phyloP scores from a whole-genome alignment of 2,329 filamentous ascomycete species.

The Claviceps pazoutovae region DNA sequence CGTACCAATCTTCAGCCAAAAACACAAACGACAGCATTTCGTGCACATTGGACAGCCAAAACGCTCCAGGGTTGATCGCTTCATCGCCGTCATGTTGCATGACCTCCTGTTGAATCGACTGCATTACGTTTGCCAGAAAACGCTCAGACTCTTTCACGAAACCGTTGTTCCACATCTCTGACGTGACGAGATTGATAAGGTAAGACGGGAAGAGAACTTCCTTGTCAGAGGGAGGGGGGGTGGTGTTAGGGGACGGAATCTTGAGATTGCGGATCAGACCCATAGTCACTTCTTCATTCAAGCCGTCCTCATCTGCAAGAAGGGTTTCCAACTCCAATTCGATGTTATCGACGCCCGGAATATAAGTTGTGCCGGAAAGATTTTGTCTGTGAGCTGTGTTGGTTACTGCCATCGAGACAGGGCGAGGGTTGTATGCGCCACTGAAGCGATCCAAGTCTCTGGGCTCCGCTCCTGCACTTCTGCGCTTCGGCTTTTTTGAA shows the following conservation, averaged over 20 bases:
- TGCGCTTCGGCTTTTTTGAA: constrained; percentile 90
- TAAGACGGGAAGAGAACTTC: constrained; percentile 98
- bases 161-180: constrained; percentile 99
- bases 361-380: constrained; percentile 61
- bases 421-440: constrained; percentile 81
- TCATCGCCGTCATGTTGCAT: constrained; percentile 98
- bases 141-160: constrained; percentile 99
- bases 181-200: constrained; percentile 96
- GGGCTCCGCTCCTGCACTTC: constrained; percentile 78
- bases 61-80: constrained; percentile 89
- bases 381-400: constrained; percentile 54
- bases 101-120: constrained; percentile 97
- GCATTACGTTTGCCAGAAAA: constrained; percentile 98
- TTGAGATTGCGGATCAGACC: constrained; percentile 92
- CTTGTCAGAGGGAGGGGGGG: constrained; percentile 87
- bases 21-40: constrained; percentile 99
- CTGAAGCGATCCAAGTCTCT: constrained; percentile 84
- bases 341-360: constrained; percentile 73
- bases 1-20: constrained; percentile 98
- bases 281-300: constrained; percentile 95
- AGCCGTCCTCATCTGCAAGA: constrained; percentile 83
- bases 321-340: constrained; percentile 90
- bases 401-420: constrained; percentile 86
- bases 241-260: constrained; percentile 79
- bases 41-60: constrained; percentile 98